A percentile compares a stretch with the other conserved stretches of the same genome.
These are phyloP conservation scores for Boletus rufocinnamomeus DNA, from an alignment of 768 basidiomycete genomes.

Conservation along the genomic window DNA sequence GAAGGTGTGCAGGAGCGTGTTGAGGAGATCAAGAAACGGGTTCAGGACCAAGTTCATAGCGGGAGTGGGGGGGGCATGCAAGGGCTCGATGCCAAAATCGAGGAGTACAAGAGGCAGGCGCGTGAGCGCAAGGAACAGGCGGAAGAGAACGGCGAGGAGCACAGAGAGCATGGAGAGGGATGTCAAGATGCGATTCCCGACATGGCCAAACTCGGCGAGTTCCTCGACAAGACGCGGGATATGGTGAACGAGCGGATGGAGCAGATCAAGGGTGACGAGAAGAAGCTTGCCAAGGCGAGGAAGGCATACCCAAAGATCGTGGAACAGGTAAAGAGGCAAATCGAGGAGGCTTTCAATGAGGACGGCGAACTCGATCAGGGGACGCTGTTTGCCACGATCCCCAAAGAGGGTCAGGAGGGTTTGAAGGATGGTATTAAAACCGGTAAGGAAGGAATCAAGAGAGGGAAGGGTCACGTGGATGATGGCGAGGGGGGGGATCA, in stretches of 20 bases:
- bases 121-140: neutral
- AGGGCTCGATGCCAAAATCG: constrained; percentile 8
- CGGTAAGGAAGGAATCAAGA: constrained; percentile 8
- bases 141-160: neutral
- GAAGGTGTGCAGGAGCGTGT: constrained; percentile 2
- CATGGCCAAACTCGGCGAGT: constrained; percentile 13
- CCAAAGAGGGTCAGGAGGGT: constrained; percentile 7
- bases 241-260: constrained; percentile 18
- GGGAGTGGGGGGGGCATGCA: constrained; percentile 1
- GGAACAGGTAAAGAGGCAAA: constrained; percentile 11
- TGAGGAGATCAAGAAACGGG: constrained; percentile 7
- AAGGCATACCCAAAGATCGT: constrained; percentile 17
- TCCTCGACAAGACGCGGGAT: constrained; percentile 24
- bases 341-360: constrained; percentile 8
- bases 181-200: constrained; percentile 1
- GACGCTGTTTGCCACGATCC: constrained; percentile 12
- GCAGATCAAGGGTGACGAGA: constrained; percentile 19
- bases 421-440: constrained; percentile 4
- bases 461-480: neutral
- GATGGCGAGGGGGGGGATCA: constrained; percentile 2
- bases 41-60: neutral
- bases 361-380: constrained; percentile 11
- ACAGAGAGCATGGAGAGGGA: neutral
- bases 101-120: constrained; percentile 7
- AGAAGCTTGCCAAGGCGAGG: constrained; percentile 22